These are phyloP conservation scores for Chimonanthus praecox DNA, from an alignment of 164 flowering plant species.

Conservation along the genomic window DNA sequence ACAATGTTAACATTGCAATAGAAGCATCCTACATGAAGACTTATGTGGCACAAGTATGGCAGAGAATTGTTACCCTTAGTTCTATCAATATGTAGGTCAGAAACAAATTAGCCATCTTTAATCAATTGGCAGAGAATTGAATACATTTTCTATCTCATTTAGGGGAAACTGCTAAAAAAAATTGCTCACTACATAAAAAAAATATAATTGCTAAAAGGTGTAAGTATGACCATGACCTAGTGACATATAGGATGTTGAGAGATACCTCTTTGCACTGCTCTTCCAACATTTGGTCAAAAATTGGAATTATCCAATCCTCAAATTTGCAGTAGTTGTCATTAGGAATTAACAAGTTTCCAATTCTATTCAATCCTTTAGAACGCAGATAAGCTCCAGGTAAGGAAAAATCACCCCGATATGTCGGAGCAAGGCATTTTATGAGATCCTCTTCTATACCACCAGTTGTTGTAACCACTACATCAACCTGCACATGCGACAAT, in stretches of 20 bases:
- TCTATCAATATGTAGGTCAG: no score
- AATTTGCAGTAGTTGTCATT: conserved; percentile 97
- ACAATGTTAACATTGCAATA: no score
- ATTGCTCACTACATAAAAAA: not conserved
- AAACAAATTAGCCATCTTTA: no score
- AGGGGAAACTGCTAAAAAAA: not conserved
- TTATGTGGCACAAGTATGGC: no score
- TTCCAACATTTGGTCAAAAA: conserved; percentile 83
- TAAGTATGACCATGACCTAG: not conserved
- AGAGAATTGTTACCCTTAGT: no score
- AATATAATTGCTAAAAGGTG: not conserved
- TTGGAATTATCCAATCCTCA: conserved; percentile 96
- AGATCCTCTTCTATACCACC: conserved; percentile 98
- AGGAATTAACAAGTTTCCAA: conserved; percentile 92
- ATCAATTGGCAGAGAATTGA: not conserved
- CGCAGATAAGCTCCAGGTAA: conserved; percentile 74
- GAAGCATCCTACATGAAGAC: no score
- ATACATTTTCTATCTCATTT: not conserved
- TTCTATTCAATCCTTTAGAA: conserved; percentile 90
- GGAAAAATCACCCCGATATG: conserved; percentile 82
- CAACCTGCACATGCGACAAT: conserved; percentile 51
- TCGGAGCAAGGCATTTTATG: conserved; percentile 93
- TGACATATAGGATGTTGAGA: not conserved
- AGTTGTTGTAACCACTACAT: conserved; percentile 91
- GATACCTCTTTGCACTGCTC: conserved; percentile 73